Evolutionary conservation across 2,329 filamentous ascomycete genomes (phyloP), one percentile per base, ranked within the genome.

Genomic region (Trichoderma afroharzianum): DNA sequence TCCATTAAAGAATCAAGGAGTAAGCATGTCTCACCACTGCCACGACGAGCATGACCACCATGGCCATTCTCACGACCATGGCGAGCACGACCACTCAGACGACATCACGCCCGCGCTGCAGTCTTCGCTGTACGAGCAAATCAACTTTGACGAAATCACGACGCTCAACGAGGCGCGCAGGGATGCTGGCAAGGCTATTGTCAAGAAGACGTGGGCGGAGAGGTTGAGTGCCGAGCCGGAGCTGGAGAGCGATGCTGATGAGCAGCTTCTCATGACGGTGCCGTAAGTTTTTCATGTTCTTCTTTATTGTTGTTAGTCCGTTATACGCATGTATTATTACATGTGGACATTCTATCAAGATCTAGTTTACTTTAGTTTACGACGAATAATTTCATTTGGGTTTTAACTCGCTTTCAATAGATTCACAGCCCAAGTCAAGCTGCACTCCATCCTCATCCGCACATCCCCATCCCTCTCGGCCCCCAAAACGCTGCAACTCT

Each of bases 31-130:
- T 53, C 85, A 86, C 77, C 85, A 86, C 77, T 87, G 85, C 75
- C 85, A 87, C 78, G 83, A 86, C 73, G 85, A 87, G 73, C 85
- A 87, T 75, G 79, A 78, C 28, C 79, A 83, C 73, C 86, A 88
- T 74, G 83, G 85, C 74, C 66, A 69, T 21, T 85, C 84, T 74
- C 85, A 85, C 71, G 85, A 90, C 76, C 83, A 86, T 76, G 85
- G 86, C 72, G 88, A 85, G 55, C 94, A 98, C 81, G 94, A 97
- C 81, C 95, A 98, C 83, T 91, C 89, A 61, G 93, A 98, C 84
- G 95, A 98, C 84, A 89, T 97, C 77, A 95, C 93, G 2, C 96
- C 96, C 0, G 95, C 95, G 1, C 86, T 98, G 18, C 95, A 98
- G 82, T 92, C 91, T 77, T 94, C 94, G 55, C 90, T 99, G 43